phyloP scores from a whole-genome alignment of 306 rosid genomes.

The Castanospermum australe region DNA sequence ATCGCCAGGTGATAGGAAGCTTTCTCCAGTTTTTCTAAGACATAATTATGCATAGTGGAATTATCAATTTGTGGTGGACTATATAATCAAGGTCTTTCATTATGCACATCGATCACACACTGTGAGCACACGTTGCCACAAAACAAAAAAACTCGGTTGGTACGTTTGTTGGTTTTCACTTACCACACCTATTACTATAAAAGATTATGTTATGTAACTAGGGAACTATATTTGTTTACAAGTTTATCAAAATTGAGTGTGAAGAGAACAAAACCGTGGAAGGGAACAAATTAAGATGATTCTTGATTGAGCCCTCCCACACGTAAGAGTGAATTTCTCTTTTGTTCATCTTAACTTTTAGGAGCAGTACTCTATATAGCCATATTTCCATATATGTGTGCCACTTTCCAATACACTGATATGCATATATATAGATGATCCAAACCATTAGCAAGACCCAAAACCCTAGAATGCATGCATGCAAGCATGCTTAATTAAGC shows the following conservation, averaged over 20 bases:
- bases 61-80: conserved; percentile 8
- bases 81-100: neutral
- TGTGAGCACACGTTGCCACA: conserved; percentile 30
- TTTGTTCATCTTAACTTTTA: neutral
- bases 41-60: conserved; percentile 31
- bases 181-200: conserved; percentile 19
- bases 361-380: neutral
- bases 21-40: conserved; percentile 23
- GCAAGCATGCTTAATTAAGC: conserved; percentile 14
- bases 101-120: neutral
- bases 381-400: neutral
- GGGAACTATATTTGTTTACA: neutral
- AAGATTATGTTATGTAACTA: conserved; percentile 3
- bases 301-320: conserved; percentile 13
- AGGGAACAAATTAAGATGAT: conserved; percentile 6
- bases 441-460: neutral
- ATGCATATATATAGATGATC: neutral
- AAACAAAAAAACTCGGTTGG: conserved; percentile 31
- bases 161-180: conserved; percentile 23
- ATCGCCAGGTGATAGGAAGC: conserved; percentile 43
- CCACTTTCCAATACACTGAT: neutral
- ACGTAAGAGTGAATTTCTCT: neutral
- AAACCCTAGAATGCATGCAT: conserved; percentile 21
- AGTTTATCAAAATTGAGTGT: neutral
- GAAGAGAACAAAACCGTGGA: neutral